phyloP scores from a whole-genome alignment of 2,329 filamentous ascomycete species.

The Exserohilum turcica region DNA sequence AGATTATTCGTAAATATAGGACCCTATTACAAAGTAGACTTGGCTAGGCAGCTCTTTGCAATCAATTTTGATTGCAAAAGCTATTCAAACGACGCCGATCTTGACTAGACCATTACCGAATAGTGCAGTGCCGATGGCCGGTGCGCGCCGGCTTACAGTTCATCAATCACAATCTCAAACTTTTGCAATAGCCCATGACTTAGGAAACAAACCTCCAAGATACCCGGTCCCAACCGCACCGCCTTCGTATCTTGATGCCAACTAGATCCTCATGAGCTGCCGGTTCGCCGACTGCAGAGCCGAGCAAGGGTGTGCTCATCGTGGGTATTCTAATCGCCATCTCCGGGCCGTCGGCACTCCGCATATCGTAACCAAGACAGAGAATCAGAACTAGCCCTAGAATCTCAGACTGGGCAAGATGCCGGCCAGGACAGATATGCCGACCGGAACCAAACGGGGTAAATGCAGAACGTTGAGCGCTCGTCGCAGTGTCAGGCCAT shows the following conservation, averaged over 20 bases:
- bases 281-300: neutral
- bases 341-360: neutral
- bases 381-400: neutral
- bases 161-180: too few species aligned
- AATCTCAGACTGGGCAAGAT: neutral
- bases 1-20: too few species aligned
- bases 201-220: neutral
- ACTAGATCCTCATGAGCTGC: neutral
- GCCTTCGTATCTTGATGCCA: neutral
- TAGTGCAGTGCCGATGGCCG: too few species aligned
- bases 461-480: neutral
- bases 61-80: too few species aligned
- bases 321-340: neutral
- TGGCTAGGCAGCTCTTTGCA: too few species aligned
- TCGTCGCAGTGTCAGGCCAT: neutral
- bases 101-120: too few species aligned
- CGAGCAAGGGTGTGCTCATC: neutral
- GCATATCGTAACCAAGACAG: neutral
- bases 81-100: too few species aligned
- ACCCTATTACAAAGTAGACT: too few species aligned
- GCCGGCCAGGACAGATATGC: neutral
- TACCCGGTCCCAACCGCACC: neutral
- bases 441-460: neutral
- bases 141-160: too few species aligned
- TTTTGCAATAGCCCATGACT: neutral